Evolutionary conservation across 2,329 filamentous ascomycete genomes (phyloP), one percentile per base, ranked within the genome.

Genomic region (Nemania abortiva): DNA sequence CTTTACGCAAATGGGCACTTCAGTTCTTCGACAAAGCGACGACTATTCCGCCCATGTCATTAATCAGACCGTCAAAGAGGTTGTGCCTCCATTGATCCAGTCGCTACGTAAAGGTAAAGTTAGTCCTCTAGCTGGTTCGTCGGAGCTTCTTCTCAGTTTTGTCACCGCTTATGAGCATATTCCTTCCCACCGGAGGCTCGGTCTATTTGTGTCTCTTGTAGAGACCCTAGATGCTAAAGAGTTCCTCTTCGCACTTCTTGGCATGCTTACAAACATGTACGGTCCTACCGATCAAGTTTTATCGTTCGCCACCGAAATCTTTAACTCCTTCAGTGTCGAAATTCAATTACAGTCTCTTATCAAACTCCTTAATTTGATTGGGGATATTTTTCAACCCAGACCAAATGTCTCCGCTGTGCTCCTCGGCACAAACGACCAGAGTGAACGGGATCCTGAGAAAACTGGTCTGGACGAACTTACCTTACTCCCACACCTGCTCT

Each of bases 31-130:
- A 57, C 95, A 98, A 82, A 94, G 93, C 74, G 97, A 99, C 76
- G 95, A 98, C 75, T 98, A 98, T 82, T 98, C 96, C 24, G 94
- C 95, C 13, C 93, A 97, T 79, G 95, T 99, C 37, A 95, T 98
- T 66, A 94, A 97, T 75, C 94, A 94, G 83, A 98, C 96, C 1
- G 95, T 99, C 74, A 93, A 94, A 70, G 92, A 95, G 75, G 95
- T 99, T 24, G 93, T 99, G 34, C 97, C 97, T 27, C 94, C 95
- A 15, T 85, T 99, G 53, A 94, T 98, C 47, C 89, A 91, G 37
- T 97, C 94, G 0, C 86, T 99, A 68, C 90, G 92, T 63, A 92
- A 92, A 77, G 92, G 93, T 75, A 91, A 93, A 74, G 91, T 94
- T 75, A 89, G 89, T 72, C 86, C 93, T 42, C 88, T 97, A 24